Conservation (phyloP, 805 yeast species). For the Clavispora fructus region DNA sequence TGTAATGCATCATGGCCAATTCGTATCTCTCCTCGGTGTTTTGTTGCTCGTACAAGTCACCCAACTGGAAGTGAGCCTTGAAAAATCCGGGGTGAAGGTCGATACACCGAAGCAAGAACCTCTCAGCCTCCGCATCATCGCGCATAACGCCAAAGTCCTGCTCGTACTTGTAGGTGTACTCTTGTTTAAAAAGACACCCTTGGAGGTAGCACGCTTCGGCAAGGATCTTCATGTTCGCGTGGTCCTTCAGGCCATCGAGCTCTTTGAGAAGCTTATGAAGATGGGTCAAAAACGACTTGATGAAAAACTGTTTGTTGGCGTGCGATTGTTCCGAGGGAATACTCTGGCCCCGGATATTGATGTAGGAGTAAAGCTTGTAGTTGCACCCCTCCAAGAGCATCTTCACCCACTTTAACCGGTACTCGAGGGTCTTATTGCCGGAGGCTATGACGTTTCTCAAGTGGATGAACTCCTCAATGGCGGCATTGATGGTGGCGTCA, state of each 20-base stretch:
- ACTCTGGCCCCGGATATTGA: slow-evolving; percentile 39
- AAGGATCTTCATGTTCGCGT: slow-evolving; percentile 11
- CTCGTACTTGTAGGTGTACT: slow-evolving; percentile 23
- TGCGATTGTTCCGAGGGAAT: slow-evolving; percentile 25
- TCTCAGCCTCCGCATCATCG: slow-evolving; percentile 24
- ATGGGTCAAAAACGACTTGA: slow-evolving; percentile 36
- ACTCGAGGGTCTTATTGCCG: slow-evolving; percentile 39
- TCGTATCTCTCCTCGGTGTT: slow-evolving; percentile 28
- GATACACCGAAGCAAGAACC: slow-evolving; percentile 27
- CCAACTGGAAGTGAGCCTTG: slow-evolving; percentile 33
- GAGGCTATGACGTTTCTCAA: slow-evolving; percentile 33
- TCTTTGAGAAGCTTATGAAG: slow-evolving; percentile 33
- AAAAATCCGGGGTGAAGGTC: slow-evolving; percentile 27
- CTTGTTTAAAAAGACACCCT: slow-evolving; percentile 35
- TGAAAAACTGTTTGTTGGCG: slow-evolving; percentile 29
- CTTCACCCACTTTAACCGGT: slow-evolving; percentile 38
- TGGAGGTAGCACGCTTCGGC: slow-evolving; percentile 33
- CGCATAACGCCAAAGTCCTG: slow-evolving; percentile 33
- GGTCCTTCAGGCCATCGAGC: slow-evolving; percentile 12
- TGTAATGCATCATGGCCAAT: slow-evolving; percentile 30
- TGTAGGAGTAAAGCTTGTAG: slow-evolving; percentile 33
- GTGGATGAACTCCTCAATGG: slow-evolving; percentile 29
- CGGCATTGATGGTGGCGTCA: slow-evolving; percentile 24
- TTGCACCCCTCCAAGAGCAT: slow-evolving; percentile 37
- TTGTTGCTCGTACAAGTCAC: slow-evolving; percentile 32